phyloP scores from a whole-genome alignment of 1,139 yeast species.

The Protomyces pachydermus region DNA sequence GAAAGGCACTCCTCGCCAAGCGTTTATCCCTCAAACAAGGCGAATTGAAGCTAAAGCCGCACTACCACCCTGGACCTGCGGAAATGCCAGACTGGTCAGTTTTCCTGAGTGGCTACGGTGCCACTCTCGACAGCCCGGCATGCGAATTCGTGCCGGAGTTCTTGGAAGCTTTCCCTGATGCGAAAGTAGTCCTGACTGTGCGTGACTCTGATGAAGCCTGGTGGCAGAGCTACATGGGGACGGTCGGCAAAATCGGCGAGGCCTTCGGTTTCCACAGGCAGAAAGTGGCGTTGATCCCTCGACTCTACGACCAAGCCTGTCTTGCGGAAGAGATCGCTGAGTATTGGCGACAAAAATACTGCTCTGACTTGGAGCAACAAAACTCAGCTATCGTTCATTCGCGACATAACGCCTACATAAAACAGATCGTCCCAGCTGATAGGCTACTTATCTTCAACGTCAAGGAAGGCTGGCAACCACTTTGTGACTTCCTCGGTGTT shows the following conservation, averaged over 20 bases:
- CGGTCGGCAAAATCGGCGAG: not conserved
- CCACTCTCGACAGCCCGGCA: not conserved
- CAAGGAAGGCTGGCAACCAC: slow-evolving; percentile 1
- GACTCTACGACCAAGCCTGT: not conserved
- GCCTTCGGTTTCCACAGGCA: not conserved
- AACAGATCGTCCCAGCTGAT: not conserved
- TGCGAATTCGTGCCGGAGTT: not conserved
- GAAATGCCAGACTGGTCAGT: not conserved
- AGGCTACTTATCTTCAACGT: not conserved
- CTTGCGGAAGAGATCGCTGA: not conserved
- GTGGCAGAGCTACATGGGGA: not conserved
- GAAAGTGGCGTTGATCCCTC: not conserved
- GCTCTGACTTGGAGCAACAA: not conserved
- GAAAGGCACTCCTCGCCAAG: not conserved
- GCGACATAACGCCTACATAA: not conserved
- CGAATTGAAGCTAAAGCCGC: not conserved
- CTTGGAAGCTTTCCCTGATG: not conserved
- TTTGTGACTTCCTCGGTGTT: not conserved
- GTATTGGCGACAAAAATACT: not conserved
- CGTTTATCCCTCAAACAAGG: not conserved
- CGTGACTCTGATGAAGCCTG: slow-evolving; percentile 3
- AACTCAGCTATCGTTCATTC: not conserved
- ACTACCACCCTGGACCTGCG: not conserved
- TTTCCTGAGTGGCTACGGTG: not conserved
- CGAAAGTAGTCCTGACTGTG: not conserved